Evolutionary conservation across 768 basidiomycete genomes (phyloP).

Genomic region (Termitomyces sp.): DNA sequence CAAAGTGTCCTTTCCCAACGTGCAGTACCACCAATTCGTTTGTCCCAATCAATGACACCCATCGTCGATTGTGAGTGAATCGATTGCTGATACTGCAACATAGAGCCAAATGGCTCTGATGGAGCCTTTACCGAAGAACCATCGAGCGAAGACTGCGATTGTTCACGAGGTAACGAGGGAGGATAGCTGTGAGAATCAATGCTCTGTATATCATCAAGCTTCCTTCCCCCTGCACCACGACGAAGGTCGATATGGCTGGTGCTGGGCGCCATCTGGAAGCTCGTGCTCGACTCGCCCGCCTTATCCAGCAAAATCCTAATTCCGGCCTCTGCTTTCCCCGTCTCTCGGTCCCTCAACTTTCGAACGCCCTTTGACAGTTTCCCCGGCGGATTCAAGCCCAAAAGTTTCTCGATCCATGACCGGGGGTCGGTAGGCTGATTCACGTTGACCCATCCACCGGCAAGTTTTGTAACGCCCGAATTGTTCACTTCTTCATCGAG

Average conservation of each 20-base stretch:
- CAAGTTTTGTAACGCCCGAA: slow-evolving; percentile 85
- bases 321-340: slow-evolving; percentile 48
- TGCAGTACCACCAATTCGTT: slow-evolving; percentile 62
- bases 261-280: slow-evolving; percentile 29
- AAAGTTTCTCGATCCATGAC: slow-evolving; percentile 65
- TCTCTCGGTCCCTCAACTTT: slow-evolving; percentile 80
- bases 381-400: slow-evolving; percentile 66
- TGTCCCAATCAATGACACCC: slow-evolving; percentile 81
- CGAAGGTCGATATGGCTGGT: slow-evolving; percentile 36
- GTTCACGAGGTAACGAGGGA: slow-evolving; percentile 31
- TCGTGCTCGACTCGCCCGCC: slow-evolving; percentile 34
- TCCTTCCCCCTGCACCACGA: slow-evolving; percentile 41
- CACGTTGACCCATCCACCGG: slow-evolving; percentile 79
- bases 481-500: slow-evolving; percentile 95
- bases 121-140: slow-evolving; percentile 27
- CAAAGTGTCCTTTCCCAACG: slow-evolving; percentile 94
- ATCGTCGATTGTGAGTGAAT: slow-evolving; percentile 47
- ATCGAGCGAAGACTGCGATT: slow-evolving; percentile 30
- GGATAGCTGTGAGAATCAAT: slow-evolving; percentile 64
- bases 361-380: slow-evolving; percentile 80
- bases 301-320: slow-evolving; percentile 59
- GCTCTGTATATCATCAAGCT: slow-evolving; percentile 65
- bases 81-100: slow-evolving; percentile 52
- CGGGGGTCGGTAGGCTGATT: slow-evolving; percentile 81
- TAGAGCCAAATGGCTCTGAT: slow-evolving; percentile 31